Evolutionary conservation across 2,329 filamentous ascomycete species (phyloP).

Genomic region (Fusarium mangiferae): DNA sequence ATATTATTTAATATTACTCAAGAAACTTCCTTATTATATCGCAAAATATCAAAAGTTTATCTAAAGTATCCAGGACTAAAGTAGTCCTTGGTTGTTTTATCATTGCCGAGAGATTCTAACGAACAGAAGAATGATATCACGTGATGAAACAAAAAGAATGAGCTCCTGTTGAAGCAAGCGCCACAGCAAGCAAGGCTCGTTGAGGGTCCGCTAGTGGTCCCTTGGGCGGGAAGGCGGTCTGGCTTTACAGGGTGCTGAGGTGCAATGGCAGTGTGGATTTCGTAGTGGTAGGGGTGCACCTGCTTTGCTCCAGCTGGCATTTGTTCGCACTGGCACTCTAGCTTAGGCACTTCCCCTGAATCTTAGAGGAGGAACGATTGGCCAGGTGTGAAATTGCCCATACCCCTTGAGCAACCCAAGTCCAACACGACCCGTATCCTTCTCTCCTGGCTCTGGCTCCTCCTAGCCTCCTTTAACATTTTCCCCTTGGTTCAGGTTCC

Average conservation of each 20-base stretch:
- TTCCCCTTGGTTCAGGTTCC: conserved; percentile 45
- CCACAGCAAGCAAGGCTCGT: conserved; percentile 26
- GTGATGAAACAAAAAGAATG: conserved; percentile 31
- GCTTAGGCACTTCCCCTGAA: conserved; percentile 44
- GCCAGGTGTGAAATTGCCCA: conserved; percentile 48
- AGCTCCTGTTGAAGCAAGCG: conserved; percentile 28
- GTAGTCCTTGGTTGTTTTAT: neutral
- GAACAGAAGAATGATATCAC: neutral
- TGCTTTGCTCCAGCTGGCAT: conserved; percentile 13
- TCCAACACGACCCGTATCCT: conserved; percentile 42
- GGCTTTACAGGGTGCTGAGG: conserved; percentile 35
- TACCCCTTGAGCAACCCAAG: conserved; percentile 42
- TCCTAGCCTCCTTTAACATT: conserved; percentile 48
- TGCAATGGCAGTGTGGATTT: conserved; percentile 32
- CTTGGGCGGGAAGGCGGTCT: conserved; percentile 43
- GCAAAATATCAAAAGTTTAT: neutral
- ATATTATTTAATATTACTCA: too few relatives aligned
- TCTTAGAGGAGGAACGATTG: conserved; percentile 46
- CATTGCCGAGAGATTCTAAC: neutral
- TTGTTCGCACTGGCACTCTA: conserved; percentile 25
- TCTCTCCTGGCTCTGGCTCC: conserved; percentile 41
- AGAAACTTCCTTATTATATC: too few relatives aligned
- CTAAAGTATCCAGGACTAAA: neutral
- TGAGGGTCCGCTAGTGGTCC: conserved; percentile 35
- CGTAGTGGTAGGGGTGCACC: conserved; percentile 23